Evolutionary conservation across 768 basidiomycete species (phyloP).

Genomic region (Trichaptum fuscoviolaceum): DNA sequence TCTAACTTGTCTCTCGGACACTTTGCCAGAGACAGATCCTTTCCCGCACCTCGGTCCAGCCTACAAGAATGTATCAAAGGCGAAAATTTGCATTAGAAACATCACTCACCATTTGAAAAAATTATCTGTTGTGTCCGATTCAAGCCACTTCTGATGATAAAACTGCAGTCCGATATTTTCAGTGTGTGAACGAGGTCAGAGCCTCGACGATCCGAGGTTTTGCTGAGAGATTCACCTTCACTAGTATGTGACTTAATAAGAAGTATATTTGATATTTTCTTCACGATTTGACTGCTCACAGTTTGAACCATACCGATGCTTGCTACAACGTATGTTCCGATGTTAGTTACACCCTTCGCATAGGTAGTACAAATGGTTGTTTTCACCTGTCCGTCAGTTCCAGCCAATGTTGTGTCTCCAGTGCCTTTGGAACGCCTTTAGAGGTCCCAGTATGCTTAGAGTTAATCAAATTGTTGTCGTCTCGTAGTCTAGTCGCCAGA

Average conservation of each 20-base stretch:
- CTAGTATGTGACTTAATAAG: constrained; percentile 26
- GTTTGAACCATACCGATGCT: constrained; percentile 61
- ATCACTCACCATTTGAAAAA: constrained; percentile 53
- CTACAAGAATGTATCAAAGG: constrained; percentile 23
- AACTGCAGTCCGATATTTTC: constrained; percentile 28
- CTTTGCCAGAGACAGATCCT: constrained; percentile 48
- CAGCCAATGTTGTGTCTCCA: constrained; percentile 62
- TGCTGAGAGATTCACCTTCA: constrained; percentile 31
- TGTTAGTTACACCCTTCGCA: background rate
- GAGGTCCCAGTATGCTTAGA: constrained; percentile 22
- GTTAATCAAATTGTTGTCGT: constrained; percentile 36
- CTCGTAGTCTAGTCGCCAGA: constrained; percentile 36
- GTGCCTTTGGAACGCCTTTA: constrained; percentile 30
- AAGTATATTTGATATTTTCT: background rate
- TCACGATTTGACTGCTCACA: constrained; percentile 29
- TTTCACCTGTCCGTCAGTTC: constrained; percentile 53
- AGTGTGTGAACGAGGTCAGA: background rate
- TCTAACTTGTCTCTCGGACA: constrained; percentile 58
- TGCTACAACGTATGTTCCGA: constrained; percentile 24
- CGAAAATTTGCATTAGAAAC: background rate
- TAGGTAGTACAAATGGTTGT: background rate
- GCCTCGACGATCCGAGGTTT: background rate
- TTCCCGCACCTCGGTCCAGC: constrained; percentile 60
- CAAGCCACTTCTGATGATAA: constrained; percentile 57
- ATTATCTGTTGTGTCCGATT: constrained; percentile 55